Evolutionary conservation across 768 basidiomycete species (phyloP), one percentile per base, ranked within the genome.

Genomic region (Auricularia sp.): DNA sequence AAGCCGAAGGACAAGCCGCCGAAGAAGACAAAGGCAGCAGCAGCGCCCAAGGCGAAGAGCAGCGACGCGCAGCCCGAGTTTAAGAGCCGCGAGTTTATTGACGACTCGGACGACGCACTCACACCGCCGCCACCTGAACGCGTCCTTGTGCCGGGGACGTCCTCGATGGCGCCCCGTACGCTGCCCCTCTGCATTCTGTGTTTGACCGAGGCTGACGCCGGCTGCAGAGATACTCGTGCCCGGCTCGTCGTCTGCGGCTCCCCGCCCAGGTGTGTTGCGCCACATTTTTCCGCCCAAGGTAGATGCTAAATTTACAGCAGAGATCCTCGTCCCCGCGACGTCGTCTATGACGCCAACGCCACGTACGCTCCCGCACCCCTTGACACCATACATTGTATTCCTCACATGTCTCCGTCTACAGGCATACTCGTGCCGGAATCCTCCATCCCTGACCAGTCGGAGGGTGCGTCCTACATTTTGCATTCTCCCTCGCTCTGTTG

Each of bases 71-170:
- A 42, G 39, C 39, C 39, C 5, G 58, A 60, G 43, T 79, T 76
- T 74, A 79, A 78, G 67, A 81, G 79, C 67, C 70, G 73, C n/a
- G 80, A 80, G 67, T 77, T 78, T 62, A 75, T 81, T 42, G 70
- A 70, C 21, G 70, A 72, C 21, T 69, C 77, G 8, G 75, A 78
- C 36, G 67, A 68, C 34, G 76, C 73, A 4, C 71, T 70, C 61
- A 64, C 54, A 53, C 64, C 64, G 66, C 65, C 35, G 64, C 64
- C 67, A 64, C 61, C 34, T 6, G 56, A 53, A 36, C 47, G 18
- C 29, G 29, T 29, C 2, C 47, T 51, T 51, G 47, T 51, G 6
- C 47, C 47, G 14, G 47, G 18, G 6, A 51, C 47, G 21, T 51
- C 47, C 11, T 51, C 47, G 6, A 18, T 18, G 47, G 47, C 16